Percentiles rank a stretch among this genome's conserved stretches.
These are phyloP conservation scores for Tolypocladium cylindrosporum DNA, from an alignment of 2,329 filamentous ascomycete species.

Conservation along the genomic window DNA sequence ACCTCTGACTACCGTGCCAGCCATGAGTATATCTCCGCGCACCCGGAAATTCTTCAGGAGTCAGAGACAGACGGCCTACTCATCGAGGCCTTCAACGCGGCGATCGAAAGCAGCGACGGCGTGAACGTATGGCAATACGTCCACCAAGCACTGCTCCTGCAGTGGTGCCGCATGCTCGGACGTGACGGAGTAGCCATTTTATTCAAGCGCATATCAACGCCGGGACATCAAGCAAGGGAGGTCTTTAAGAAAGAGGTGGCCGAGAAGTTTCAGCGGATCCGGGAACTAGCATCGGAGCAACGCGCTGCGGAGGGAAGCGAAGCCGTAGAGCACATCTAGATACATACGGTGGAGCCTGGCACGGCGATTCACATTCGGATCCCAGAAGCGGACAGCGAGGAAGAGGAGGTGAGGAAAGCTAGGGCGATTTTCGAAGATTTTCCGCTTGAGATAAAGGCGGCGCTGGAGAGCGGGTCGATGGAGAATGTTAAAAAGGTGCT, in stretches of 20 bases:
- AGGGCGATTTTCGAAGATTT: background rate
- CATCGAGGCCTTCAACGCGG: background rate
- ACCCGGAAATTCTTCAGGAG: background rate
- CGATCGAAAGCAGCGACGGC: background rate
- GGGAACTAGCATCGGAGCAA: background rate
- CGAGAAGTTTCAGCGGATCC: background rate
- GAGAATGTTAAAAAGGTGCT: background rate
- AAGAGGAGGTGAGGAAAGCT: background rate
- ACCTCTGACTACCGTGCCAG: background rate
- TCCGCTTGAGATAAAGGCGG: background rate
- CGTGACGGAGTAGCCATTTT: background rate
- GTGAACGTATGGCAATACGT: background rate
- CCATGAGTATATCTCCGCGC: background rate
- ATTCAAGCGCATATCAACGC: background rate
- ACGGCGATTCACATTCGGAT: background rate
- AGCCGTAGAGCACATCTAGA: background rate
- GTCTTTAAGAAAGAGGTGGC: background rate
- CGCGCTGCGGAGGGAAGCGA: background rate
- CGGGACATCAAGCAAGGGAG: background rate
- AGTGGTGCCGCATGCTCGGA: background rate
- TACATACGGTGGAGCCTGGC: background rate
- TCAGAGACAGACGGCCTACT: background rate
- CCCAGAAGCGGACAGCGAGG: background rate
- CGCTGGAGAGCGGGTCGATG: background rate
- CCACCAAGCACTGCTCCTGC: background rate